phyloP scores from a whole-genome alignment of 495 filamentous ascomycete species.

The Podospora appendiculata region DNA sequence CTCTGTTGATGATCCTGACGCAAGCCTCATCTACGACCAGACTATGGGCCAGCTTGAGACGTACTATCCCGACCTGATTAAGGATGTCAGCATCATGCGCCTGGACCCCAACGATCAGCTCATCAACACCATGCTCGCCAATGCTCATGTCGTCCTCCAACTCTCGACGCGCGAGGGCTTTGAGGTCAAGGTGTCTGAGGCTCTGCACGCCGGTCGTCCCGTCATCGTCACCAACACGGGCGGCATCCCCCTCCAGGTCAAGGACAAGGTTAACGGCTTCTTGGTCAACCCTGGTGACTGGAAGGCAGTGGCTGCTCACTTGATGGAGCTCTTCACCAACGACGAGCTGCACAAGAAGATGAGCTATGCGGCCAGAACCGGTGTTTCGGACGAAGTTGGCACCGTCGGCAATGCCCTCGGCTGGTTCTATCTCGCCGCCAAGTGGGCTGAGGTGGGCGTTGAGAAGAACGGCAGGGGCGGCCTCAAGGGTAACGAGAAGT shows the following conservation, averaged over 20 bases:
- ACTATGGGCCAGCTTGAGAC: slow-evolving; percentile 59
- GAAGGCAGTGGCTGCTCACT: slow-evolving; percentile 61
- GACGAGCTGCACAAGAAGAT: slow-evolving; percentile 55
- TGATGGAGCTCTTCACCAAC: slow-evolving; percentile 64
- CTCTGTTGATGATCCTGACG: slow-evolving; percentile 82
- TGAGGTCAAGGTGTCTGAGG: slow-evolving; percentile 86
- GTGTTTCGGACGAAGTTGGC: slow-evolving; percentile 75
- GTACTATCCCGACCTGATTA: slow-evolving; percentile 37
- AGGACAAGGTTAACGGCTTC: slow-evolving; percentile 67
- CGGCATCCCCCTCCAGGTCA: slow-evolving; percentile 76
- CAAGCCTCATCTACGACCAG: slow-evolving; percentile 62
- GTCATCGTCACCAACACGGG: slow-evolving; percentile 73
- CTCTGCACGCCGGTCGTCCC: slow-evolving; percentile 76
- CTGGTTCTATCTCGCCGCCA: slow-evolving; percentile 71
- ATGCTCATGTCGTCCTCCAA: slow-evolving; percentile 66
- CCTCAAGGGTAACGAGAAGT: slow-evolving; percentile 42
- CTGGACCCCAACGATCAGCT: slow-evolving; percentile 73
- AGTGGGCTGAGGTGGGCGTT: slow-evolving; percentile 41
- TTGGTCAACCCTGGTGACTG: slow-evolving; percentile 68
- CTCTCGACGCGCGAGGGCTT: slow-evolving; percentile 81
- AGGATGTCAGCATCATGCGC: slow-evolving; percentile 67
- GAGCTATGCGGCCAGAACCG: slow-evolving; percentile 53
- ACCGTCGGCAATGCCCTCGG: slow-evolving; percentile 72
- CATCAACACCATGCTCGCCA: slow-evolving; percentile 72
- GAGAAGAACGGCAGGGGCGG: slow-evolving; percentile 29